Percentiles rank a stretch among this genome's conserved stretches.
These are phyloP conservation scores for Mycena belliarum DNA, from an alignment of 768 basidiomycete genomes.

Conservation along the genomic window DNA sequence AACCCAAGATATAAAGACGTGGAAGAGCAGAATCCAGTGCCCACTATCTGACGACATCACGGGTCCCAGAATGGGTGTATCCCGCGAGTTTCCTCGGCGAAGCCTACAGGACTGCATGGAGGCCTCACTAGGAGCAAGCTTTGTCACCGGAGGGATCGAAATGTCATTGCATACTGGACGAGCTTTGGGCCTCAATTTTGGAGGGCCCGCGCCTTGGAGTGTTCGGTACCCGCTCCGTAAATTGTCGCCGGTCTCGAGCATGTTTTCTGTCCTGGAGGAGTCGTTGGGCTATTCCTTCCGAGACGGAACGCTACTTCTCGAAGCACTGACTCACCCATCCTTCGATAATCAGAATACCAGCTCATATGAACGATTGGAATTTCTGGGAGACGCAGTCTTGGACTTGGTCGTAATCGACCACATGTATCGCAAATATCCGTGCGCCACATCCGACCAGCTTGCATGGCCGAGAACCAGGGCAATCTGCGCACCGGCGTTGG, in stretches of 20 bases:
- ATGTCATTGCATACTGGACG: slow-evolving; percentile 68
- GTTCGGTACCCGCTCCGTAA: slow-evolving; percentile 48
- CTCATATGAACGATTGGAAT: slow-evolving; percentile 87
- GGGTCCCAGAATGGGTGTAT: slow-evolving; percentile 32
- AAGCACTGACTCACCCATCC: slow-evolving; percentile 87
- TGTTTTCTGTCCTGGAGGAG: slow-evolving; percentile 61
- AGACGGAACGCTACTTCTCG: slow-evolving; percentile 60
- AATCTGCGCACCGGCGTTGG: slow-evolving; percentile 74
- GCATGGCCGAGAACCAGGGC: slow-evolving; percentile 69
- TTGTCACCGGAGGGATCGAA: slow-evolving; percentile 68
- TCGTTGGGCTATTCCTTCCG: slow-evolving; percentile 71
- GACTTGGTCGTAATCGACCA: slow-evolving; percentile 73
- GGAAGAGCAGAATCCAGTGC: slow-evolving; percentile 49
- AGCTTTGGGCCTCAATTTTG: slow-evolving; percentile 69
- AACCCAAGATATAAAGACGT: slow-evolving; percentile 48
- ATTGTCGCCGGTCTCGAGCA: slow-evolving; percentile 37
- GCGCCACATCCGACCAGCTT: slow-evolving; percentile 75
- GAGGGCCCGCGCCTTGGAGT: slow-evolving; percentile 69
- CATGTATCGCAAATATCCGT: slow-evolving; percentile 68
- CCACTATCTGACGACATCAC: slow-evolving; percentile 39
- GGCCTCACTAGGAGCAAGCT: slow-evolving; percentile 78
- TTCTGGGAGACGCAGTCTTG: slow-evolving; percentile 81
- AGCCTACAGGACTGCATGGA: slow-evolving; percentile 90
- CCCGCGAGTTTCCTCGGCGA: slow-evolving; percentile 59
- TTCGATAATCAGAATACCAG: slow-evolving; percentile 41